Conservation (phyloP, 2,329 filamentous ascomycete species). For the Aschersonia sp. region DNA sequence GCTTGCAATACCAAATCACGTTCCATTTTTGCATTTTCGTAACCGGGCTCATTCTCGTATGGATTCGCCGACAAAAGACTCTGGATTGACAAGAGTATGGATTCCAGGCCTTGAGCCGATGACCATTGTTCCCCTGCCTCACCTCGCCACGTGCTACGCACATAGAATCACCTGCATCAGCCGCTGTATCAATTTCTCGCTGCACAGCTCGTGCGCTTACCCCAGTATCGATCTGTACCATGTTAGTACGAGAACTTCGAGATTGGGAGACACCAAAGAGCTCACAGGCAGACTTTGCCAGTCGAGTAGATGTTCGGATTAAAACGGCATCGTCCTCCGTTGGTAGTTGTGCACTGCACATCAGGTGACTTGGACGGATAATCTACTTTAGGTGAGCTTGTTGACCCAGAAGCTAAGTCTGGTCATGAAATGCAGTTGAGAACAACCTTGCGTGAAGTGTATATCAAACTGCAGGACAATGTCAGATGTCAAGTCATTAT, state of each 20-base stretch:
- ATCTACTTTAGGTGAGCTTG: conserved; percentile 32
- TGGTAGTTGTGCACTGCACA: conserved; percentile 67
- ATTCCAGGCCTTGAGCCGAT: conserved; percentile 87
- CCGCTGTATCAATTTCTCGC: not conserved
- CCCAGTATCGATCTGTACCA: conserved; percentile 63
- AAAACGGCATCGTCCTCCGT: conserved; percentile 76
- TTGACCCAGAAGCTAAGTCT: too few relatives aligned
- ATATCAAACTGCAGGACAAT: conserved; percentile 48
- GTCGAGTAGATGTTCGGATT: conserved; percentile 92
- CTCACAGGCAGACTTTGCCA: conserved; percentile 85
- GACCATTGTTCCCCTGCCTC: conserved; percentile 92
- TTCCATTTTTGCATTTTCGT: conserved; percentile 56
- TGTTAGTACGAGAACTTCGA: conserved; percentile 1
- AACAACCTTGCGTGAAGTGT: conserved; percentile 57
- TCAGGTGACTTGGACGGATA: conserved; percentile 59
- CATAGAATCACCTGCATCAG: conserved; percentile 2
- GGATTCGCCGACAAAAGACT: conserved; percentile 89
- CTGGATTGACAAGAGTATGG: conserved; percentile 87
- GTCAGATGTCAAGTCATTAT: not conserved
- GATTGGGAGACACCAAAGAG: conserved; percentile 8
- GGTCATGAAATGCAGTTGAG: not conserved
- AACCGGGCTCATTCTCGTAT: conserved; percentile 93
- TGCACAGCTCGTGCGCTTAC: conserved; percentile 28
- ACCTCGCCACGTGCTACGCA: conserved; percentile 76
- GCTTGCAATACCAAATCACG: conserved; percentile 61